phyloP scores from a whole-genome alignment of 768 basidiomycete species.

The Boletus coccyginus region DNA sequence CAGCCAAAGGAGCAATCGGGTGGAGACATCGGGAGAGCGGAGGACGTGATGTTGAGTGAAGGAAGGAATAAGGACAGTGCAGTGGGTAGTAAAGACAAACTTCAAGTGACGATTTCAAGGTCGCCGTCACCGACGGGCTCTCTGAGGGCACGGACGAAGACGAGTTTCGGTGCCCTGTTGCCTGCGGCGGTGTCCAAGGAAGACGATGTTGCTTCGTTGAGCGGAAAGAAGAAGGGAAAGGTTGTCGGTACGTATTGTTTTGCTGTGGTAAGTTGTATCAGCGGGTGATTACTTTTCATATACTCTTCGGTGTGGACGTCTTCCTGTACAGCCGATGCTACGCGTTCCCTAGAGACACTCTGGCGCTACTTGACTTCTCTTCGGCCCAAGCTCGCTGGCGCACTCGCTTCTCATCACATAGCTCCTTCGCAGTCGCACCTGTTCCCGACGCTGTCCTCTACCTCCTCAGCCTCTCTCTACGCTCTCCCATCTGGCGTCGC shows the following conservation, averaged over 20 bases:
- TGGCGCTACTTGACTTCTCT: slow-evolving; percentile 87
- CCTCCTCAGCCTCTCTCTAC: slow-evolving; percentile 73
- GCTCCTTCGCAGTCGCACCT: slow-evolving; percentile 69
- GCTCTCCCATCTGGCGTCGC: slow-evolving; percentile 69
- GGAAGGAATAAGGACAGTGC: slow-evolving; percentile 22
- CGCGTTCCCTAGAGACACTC: slow-evolving; percentile 81
- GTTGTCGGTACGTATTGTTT: slow-evolving; percentile 34
- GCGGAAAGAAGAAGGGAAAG: slow-evolving; percentile 33
- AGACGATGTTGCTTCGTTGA: slow-evolving; percentile 59
- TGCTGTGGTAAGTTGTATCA: neutral
- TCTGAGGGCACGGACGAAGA: slow-evolving; percentile 51
- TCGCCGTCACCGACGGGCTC: slow-evolving; percentile 38
- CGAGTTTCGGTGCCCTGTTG: slow-evolving; percentile 51
- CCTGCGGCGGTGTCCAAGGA: slow-evolving; percentile 44
- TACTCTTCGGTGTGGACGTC: neutral
- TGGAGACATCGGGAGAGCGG: slow-evolving; percentile 5
- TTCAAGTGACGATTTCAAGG: slow-evolving; percentile 21
- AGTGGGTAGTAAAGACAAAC: slow-evolving; percentile 24
- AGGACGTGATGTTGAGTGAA: slow-evolving; percentile 29
- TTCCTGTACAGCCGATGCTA: slow-evolving; percentile 48
- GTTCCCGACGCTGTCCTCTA: slow-evolving; percentile 67
- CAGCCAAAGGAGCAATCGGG: slow-evolving; percentile 9
- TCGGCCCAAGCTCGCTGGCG: slow-evolving; percentile 79
- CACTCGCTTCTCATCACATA: slow-evolving; percentile 66
- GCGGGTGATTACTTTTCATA: neutral